Percentiles rank a stretch among this genome's conserved stretches.
These are phyloP conservation scores for Mimosa bimucronata DNA, from an alignment of 306 rosid species.

Conservation along the genomic window DNA sequence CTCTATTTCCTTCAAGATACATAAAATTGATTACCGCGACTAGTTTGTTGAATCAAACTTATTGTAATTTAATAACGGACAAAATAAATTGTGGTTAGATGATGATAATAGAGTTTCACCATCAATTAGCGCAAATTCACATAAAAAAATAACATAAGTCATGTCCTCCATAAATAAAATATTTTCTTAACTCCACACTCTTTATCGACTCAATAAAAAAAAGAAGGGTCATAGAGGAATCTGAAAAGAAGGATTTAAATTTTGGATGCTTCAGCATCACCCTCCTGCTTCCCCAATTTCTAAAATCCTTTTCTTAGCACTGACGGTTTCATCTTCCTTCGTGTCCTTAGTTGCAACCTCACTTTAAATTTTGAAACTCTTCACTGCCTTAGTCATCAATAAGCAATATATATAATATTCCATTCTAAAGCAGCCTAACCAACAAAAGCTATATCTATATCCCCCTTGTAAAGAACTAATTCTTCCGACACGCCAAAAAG, in stretches of 20 bases:
- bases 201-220: no score
- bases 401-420: conserved; percentile 24
- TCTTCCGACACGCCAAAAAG: conserved; percentile 39
- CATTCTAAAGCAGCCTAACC: conserved; percentile 37
- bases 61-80: no score
- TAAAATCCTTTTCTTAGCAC: conserved; percentile 4
- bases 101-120: no score
- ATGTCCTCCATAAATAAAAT: no score
- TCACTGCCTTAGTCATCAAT: conserved; percentile 2
- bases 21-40: no score
- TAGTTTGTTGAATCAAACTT: no score
- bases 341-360: background rate
- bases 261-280: background rate
- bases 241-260: background rate
- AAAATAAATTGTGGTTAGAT: no score
- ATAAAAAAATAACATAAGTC: no score
- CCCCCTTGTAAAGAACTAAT: background rate
- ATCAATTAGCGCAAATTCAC: no score
- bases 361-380: background rate
- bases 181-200: no score
- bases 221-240: background rate
- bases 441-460: conserved; percentile 35
- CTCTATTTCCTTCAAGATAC: no score
- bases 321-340: background rate
- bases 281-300: background rate